Base-by-base conservation (phyloP, 2,329 filamentous ascomycete genomes). In the Fusarium devonianum region DNA sequence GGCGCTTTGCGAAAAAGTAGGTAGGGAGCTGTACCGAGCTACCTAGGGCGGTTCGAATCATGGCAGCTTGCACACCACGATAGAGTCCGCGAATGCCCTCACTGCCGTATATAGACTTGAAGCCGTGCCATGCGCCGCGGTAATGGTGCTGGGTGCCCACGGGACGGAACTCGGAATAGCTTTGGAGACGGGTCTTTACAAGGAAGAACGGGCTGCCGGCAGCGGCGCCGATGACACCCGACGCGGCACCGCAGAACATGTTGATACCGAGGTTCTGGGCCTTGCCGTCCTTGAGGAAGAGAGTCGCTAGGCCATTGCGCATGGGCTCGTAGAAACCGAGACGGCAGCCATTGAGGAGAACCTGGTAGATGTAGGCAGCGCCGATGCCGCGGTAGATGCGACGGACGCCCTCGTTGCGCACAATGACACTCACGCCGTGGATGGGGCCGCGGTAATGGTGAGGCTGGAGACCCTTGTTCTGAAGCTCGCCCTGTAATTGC, bases 81-180 rank as follows among this genome's bases (percentile, higher is more conserved):
- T 97, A 99, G 17, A 97, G 75, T 2, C 94, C 94, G 44, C 77
- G 78, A 23, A 93, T 66, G 2, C 94, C 94, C 72, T 97, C 94
- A 3, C 75, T 74, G 12, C 74, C 72, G 72, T 90, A 92, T 60
- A 99, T 97, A 68, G 90, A 85, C 19, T 79, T 76, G 71, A 96
- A 77, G 9, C 93, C 94, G 69, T 99, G 91, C 55, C 86, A 72
- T 0, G 93, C 91, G 72, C 92, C 93, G 61, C 83, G 84, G 75
- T 99, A 99, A 59, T 86, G 80, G 74, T 99, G 94, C 70, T 99
- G 94, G n/a, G 94, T 97, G 44, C 94, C 94, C 32, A 97, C 92
- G 4, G 94, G 94, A 10, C 94, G 81, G 73, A 92, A 94, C 4
- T 92, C 90, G 26, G 92, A 96, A 77, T 83, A 97, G 62, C 91